Base-by-base conservation (phyloP, 306 rosid species). In the Crotalaria pallida region DNA sequence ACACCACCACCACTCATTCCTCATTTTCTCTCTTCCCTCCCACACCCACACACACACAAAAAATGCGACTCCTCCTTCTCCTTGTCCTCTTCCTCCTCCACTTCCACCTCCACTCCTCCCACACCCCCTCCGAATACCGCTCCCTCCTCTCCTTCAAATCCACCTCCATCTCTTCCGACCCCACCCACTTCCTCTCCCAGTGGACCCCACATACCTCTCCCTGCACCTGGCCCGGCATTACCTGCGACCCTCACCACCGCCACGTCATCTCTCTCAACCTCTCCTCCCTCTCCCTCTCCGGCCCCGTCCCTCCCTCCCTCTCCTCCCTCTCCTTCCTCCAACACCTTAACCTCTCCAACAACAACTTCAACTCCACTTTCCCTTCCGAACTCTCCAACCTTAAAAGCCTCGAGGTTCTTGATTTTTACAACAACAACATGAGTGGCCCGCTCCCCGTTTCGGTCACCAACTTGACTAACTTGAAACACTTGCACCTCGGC, bases 401-500 rank as follows among this genome's bases (percentile, higher is more conserved):
- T 47, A 24, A 41, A 38, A 86, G 52, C 12, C 96, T 92, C 2
- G 78, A 72, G 1, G 77, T 82, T 10, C 87, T 92, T 5, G 98
- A 92, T 79, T 80, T 92, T 15, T 92, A 89, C 66, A 92, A 92
- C 77, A 92, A 89, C 73, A 92, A 92, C 45, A 62, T 92, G 82
- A 89, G 96, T 3, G 98, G 98, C 0, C 72, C 60, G 0, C 80
- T 92, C 2, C 98, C 98, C 1, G 48, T 89, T 3, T 36, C 80
- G 0, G 92, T 92, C 3, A 67, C 85, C 10, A 56, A 72, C 18
- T 72, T 92, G 84, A 61, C 77, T 15, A 59, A 49, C 60, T 89
- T 92, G 7, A 89, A 84, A 15, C 98, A 92, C 67, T 80, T 92
- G 80, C 96, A 92, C 73, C 87, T 92, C 44, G 98, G 96, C 0